phyloP scores from a whole-genome alignment of 2,329 filamentous ascomycete species.

The Ascochyta viciae-villosae region DNA sequence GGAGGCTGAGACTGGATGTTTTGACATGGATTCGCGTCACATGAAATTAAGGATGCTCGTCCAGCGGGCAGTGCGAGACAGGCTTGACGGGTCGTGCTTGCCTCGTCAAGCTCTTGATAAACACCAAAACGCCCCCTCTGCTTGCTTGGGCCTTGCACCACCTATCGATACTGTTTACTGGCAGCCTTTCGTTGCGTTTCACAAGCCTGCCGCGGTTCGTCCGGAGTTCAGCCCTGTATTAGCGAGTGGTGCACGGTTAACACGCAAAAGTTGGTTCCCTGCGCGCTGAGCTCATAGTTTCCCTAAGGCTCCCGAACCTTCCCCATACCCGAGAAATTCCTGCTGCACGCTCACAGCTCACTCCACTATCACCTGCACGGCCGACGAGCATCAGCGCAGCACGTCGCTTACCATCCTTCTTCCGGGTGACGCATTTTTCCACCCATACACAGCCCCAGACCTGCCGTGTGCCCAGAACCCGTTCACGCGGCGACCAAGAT shows the following conservation, averaged over 20 bases:
- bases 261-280: slow-evolving; percentile 32
- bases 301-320: slow-evolving; percentile 18
- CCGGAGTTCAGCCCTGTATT: slow-evolving; percentile 16
- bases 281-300: slow-evolving; percentile 24
- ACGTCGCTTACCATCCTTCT: slow-evolving; percentile 10
- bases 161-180: slow-evolving; percentile 18
- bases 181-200: slow-evolving; percentile 7
- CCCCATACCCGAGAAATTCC: slow-evolving; percentile 37
- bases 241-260: slow-evolving; percentile 19
- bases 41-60: slow-evolving; percentile 32
- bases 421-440: slow-evolving; percentile 14
- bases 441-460: slow-evolving; percentile 16
- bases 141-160: background rate
- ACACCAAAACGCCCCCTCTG: background rate
- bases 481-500: slow-evolving; percentile 44
- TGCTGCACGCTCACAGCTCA: slow-evolving; percentile 24
- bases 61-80: slow-evolving; percentile 9
- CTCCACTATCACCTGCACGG: slow-evolving; percentile 32
- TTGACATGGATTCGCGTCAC: slow-evolving; percentile 32
- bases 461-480: slow-evolving; percentile 22
- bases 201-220: slow-evolving; percentile 15
- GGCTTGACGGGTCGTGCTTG: slow-evolving; percentile 13
- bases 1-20: slow-evolving; percentile 1
- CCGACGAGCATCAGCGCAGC: slow-evolving; percentile 11
- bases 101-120: slow-evolving; percentile 2